phyloP scores from a whole-genome alignment of 805 yeast genomes.

The Kregervanrija delftensis region DNA sequence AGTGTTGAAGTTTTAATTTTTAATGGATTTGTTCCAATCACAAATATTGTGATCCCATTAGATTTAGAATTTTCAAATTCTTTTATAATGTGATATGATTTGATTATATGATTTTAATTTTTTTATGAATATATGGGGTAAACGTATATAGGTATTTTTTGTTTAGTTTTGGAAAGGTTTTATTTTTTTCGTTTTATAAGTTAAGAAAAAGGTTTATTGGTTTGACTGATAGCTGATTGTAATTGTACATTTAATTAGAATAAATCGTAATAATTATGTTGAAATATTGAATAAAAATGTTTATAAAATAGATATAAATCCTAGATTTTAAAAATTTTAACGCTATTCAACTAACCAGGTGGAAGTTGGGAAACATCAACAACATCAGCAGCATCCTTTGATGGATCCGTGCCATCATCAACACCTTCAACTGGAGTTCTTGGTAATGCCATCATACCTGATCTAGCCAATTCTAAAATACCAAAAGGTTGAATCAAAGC shows the following conservation, averaged over 20 bases:
- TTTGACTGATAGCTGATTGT: too few relatives aligned
- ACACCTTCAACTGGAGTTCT: conserved; percentile 76
- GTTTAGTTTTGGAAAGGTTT: neutral
- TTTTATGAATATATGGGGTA: neutral
- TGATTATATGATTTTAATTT: neutral
- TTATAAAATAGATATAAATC: neutral
- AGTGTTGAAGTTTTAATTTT: conserved; percentile 24
- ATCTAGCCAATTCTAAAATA: conserved; percentile 89
- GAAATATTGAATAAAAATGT: too few relatives aligned
- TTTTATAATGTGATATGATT: conserved; percentile 6
- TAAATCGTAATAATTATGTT: too few relatives aligned
- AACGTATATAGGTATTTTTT: neutral
- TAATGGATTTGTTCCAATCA: conserved; percentile 29
- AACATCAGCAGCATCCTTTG: conserved; percentile 54
- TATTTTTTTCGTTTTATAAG: neutral
- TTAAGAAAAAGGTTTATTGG: too few relatives aligned
- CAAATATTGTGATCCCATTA: conserved; percentile 25
- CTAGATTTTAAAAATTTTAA: neutral
- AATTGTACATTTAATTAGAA: too few relatives aligned
- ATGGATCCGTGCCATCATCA: conserved; percentile 43
- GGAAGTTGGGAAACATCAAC: conserved; percentile 90
- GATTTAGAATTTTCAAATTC: conserved; percentile 24
- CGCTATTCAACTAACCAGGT: conserved; percentile 60
- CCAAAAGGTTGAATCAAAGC: conserved; percentile 93
- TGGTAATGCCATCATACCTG: conserved; percentile 98